A percentile compares a stretch with the other conserved stretches of the same genome.
Conservation (phyloP, 1,284 basidiomycete genomes). For the Trametes pubescens region DNA sequence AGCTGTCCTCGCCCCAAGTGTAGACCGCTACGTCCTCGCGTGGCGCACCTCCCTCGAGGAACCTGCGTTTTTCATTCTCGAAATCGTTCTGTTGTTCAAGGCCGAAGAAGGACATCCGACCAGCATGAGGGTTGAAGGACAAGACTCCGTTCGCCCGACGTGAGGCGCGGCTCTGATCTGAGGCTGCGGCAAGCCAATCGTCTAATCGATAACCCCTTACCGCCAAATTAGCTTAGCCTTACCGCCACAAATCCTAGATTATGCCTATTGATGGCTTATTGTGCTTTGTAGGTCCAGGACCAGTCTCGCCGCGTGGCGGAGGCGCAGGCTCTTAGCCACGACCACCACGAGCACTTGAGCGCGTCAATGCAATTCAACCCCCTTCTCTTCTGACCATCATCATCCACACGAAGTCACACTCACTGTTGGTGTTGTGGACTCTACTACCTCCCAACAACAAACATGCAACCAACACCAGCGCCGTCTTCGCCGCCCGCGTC, state of each 20-base stretch:
- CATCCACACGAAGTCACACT: not conserved
- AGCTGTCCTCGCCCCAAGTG: conserved; percentile 90
- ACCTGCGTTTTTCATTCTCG: conserved; percentile 66
- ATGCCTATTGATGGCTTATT: conserved; percentile 2
- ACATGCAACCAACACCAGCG: conserved; percentile 62
- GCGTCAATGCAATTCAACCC: conserved; percentile 20
- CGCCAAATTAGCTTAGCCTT: not conserved
- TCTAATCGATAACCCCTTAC: conserved; percentile 25
- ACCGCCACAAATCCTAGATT: not conserved
- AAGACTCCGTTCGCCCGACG: conserved; percentile 21
- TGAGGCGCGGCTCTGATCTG: conserved; percentile 13
- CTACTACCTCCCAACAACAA: not conserved
- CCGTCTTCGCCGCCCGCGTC: conserved; percentile 47
- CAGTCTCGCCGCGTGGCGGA: conserved; percentile 11
- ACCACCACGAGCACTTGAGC: not conserved
- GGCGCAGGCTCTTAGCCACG: conserved; percentile 8
- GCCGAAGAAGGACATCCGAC: conserved; percentile 82
- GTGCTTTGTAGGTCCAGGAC: conserved; percentile 18
- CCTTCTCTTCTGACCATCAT: not conserved
- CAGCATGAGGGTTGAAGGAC: conserved; percentile 29
- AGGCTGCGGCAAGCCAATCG: conserved; percentile 21
- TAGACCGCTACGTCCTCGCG: conserved; percentile 86
- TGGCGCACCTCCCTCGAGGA: conserved; percentile 54
- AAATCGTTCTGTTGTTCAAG: conserved; percentile 67
- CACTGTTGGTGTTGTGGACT: not conserved